phyloP scores from a whole-genome alignment of 164 flowering plant genomes.

The Vitis riparia region DNA sequence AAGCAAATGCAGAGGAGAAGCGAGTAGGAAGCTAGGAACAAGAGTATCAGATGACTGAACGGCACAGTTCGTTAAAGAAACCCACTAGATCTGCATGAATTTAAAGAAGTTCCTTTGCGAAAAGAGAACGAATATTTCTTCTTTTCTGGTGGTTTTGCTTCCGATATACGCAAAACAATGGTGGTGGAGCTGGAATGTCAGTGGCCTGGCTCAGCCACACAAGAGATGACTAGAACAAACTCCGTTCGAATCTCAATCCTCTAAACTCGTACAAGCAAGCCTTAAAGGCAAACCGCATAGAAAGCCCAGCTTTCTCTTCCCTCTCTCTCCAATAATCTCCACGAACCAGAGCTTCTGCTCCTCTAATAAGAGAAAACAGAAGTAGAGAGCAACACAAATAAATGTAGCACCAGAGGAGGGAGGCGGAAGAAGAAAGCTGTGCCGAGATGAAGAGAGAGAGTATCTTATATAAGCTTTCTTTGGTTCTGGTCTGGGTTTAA shows the following conservation, averaged over 20 bases:
- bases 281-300: background rate
- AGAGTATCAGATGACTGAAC: background rate
- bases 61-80: background rate
- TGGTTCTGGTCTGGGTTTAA: background rate
- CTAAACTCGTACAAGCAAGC: background rate
- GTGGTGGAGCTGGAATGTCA: slow-evolving; percentile 27
- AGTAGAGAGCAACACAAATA: slow-evolving; percentile 20
- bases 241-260: slow-evolving; percentile 9
- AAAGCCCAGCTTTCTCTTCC: background rate
- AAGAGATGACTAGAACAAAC: background rate
- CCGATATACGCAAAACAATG: slow-evolving; percentile 30
- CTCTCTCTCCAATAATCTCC: background rate
- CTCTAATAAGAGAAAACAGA: slow-evolving; percentile 21
- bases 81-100: slow-evolving; percentile 30
- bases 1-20: background rate
- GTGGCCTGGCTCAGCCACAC: slow-evolving; percentile 18
- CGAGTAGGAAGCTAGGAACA: slow-evolving; percentile 1
- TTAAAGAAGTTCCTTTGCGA: slow-evolving; percentile 18
- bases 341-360: slow-evolving; percentile 16
- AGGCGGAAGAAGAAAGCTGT: background rate
- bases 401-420: background rate
- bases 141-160: slow-evolving; percentile 28
- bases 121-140: slow-evolving; percentile 33
- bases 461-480: background rate
- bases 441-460: background rate